Evolutionary conservation across 129 eudicot genomes (phyloP).

Genomic region (Dittrichia graveolens): DNA sequence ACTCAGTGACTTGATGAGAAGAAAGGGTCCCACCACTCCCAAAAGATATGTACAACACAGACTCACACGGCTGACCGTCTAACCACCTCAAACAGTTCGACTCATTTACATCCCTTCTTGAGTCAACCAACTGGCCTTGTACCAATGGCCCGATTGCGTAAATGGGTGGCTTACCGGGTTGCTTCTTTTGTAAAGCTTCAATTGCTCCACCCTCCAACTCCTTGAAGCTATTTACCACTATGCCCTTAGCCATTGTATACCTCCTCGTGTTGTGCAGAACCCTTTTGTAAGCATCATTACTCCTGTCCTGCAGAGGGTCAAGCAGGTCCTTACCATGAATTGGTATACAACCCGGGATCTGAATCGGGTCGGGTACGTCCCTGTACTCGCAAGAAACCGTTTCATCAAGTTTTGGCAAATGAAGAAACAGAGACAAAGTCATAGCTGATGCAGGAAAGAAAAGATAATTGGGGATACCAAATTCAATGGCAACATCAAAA

Average conservation of each 20-base stretch:
- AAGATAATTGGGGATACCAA: constrained; percentile 37
- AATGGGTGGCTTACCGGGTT: constrained; percentile 41
- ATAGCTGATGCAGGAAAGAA: constrained; percentile 44
- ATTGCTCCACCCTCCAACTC: constrained; percentile 53
- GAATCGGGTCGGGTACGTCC: constrained; percentile 43
- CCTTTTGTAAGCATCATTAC: constrained; percentile 50
- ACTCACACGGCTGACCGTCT: constrained; percentile 50
- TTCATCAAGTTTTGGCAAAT: constrained; percentile 49
- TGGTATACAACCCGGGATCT: constrained; percentile 63
- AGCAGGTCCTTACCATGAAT: constrained; percentile 47
- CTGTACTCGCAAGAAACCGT: constrained; percentile 43
- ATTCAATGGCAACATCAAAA: constrained; percentile 48
- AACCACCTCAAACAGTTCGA: constrained; percentile 52
- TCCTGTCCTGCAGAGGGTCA: constrained; percentile 53
- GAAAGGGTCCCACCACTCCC: constrained; percentile 79
- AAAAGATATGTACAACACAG: constrained; percentile 60
- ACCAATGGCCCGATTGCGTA: constrained; percentile 59
- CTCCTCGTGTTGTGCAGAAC: constrained; percentile 44
- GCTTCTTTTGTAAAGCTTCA: constrained; percentile 13
- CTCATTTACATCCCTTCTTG: constrained; percentile 20
- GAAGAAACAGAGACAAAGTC: constrained; percentile 40
- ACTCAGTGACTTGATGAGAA: constrained; percentile 38
- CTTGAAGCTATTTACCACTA: constrained; percentile 50
- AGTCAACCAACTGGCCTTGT: constrained; percentile 12
- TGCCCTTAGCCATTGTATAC: constrained; percentile 53